phyloP scores from a whole-genome alignment of 2,329 filamentous ascomycete species.

The Teratosphaeria zuluensis region DNA sequence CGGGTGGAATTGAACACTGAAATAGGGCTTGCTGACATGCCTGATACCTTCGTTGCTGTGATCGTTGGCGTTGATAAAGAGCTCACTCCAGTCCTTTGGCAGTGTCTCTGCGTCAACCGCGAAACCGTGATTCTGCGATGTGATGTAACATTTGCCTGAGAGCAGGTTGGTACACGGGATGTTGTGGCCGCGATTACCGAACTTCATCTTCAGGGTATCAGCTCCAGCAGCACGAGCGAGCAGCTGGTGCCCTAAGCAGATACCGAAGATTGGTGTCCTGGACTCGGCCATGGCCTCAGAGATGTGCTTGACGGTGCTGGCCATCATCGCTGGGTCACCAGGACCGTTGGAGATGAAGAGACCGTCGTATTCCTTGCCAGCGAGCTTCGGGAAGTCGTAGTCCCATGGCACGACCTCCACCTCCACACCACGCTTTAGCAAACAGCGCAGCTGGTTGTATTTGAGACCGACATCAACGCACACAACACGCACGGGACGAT shows the following conservation, averaged over 20 bases:
- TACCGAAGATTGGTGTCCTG: slow-evolving; percentile 83
- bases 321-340: slow-evolving; percentile 82
- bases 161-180: slow-evolving; percentile 95
- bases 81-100: slow-evolving; percentile 73
- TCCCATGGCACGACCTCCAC: slow-evolving; percentile 94
- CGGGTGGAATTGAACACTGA: slow-evolving; percentile 99
- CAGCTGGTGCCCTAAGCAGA: slow-evolving; percentile 90
- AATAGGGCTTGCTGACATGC: slow-evolving; percentile 76
- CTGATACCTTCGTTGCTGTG: slow-evolving; percentile 97
- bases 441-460: slow-evolving; percentile 92
- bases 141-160: slow-evolving; percentile 96
- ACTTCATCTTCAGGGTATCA: slow-evolving; percentile 91
- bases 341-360: slow-evolving; percentile 97
- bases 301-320: slow-evolving; percentile 71
- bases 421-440: slow-evolving; percentile 83
- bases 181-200: slow-evolving; percentile 96
- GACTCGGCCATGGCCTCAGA: slow-evolving; percentile 65
- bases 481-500: slow-evolving; percentile 74
- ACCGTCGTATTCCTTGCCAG: slow-evolving; percentile 81
- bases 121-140: slow-evolving; percentile 96
- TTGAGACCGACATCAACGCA: slow-evolving; percentile 97
- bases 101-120: slow-evolving; percentile 76
- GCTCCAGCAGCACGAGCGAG: slow-evolving; percentile 82
- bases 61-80: slow-evolving; percentile 97
- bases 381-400: slow-evolving; percentile 72